Evolutionary conservation across 2,329 filamentous ascomycete genomes (phyloP).

Genomic region (Penicillium sp.): DNA sequence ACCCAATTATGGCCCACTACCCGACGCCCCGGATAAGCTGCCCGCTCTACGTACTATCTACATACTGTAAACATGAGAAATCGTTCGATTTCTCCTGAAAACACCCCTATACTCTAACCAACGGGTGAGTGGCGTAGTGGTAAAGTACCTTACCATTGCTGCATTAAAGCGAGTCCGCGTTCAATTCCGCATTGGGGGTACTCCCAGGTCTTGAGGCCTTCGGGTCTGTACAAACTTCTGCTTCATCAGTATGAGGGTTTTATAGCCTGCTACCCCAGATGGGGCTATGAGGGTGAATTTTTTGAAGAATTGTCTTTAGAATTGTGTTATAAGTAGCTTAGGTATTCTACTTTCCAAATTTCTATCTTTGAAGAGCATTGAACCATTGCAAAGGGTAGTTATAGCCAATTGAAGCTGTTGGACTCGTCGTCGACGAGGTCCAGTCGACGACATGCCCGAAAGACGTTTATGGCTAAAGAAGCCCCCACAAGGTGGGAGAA

Average conservation of each 20-base stretch:
- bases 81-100: not conserved
- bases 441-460: not conserved
- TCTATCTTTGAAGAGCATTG: not conserved
- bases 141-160: not conserved
- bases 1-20: not conserved
- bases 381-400: not conserved
- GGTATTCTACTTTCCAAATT: not conserved
- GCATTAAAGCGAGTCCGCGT: constrained; percentile 10
- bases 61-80: no score
- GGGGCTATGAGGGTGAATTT: constrained; percentile 15
- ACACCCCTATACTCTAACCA: not conserved
- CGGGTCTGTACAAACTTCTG: not conserved
- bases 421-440: no score
- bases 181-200: not conserved
- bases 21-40: not conserved
- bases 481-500: constrained; percentile 1
- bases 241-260: constrained; percentile 4
- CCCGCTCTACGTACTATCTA: not conserved
- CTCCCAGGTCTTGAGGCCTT: not conserved
- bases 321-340: no score
- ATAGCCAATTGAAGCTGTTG: not conserved
- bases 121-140: constrained; percentile 7
- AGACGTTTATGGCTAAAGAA: not conserved
- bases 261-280: constrained; percentile 13
- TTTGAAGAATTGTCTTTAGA: not conserved